phyloP scores from a whole-genome alignment of 2,329 filamentous ascomycete species.

The Penicillium sp. region DNA sequence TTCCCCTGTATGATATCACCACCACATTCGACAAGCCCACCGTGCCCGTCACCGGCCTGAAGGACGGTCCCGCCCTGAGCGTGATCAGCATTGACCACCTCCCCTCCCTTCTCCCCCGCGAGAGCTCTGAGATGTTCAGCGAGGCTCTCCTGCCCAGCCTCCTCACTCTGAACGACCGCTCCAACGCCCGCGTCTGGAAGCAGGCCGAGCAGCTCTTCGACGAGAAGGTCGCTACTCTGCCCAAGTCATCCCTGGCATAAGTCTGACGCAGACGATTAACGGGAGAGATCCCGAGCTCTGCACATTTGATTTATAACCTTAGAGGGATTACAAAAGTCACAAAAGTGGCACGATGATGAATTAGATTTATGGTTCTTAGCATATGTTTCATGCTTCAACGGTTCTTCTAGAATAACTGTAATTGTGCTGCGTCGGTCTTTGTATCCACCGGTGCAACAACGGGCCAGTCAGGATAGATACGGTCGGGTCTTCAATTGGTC shows the following conservation, averaged over 20 bases:
- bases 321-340: constrained; percentile 19
- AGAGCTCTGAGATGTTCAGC: constrained; percentile 85
- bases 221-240: constrained; percentile 74
- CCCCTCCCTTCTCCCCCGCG: constrained; percentile 78
- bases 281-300: not conserved
- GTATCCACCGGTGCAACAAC: not conserved
- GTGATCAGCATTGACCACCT: constrained; percentile 90
- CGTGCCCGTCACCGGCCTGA: constrained; percentile 62
- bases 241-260: constrained; percentile 39
- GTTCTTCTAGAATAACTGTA: not conserved
- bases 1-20: constrained; percentile 78
- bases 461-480: not conserved
- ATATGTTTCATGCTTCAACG: not conserved
- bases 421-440: not conserved
- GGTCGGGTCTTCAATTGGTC: not conserved
- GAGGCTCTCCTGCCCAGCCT: constrained; percentile 75
- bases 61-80: constrained; percentile 63
- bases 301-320: constrained; percentile 16
- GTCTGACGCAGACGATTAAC: not conserved
- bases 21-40: constrained; percentile 91
- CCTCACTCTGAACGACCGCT: constrained; percentile 73
- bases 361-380: not conserved
- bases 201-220: constrained; percentile 82
- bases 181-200: constrained; percentile 73
- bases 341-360: not conserved